Conservation (phyloP, 2,329 filamentous ascomycete genomes). For the Cladosporium sp. region DNA sequence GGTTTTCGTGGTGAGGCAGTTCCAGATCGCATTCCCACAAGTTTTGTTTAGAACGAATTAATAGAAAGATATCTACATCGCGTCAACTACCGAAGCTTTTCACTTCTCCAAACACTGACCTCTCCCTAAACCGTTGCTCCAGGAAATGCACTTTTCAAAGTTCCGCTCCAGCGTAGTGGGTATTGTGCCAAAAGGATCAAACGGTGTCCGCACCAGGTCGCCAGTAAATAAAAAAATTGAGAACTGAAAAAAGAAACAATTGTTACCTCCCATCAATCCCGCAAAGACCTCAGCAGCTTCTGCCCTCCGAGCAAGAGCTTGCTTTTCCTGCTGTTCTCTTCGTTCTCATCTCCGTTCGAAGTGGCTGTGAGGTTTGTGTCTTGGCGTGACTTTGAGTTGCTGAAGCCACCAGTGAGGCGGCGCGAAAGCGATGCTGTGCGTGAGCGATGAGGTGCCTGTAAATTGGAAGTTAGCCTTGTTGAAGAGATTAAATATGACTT, state of each 20-base stretch:
- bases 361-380: conserved; percentile 5
- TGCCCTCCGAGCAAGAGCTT: conserved; percentile 45
- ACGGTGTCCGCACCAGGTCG: neutral
- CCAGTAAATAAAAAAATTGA: neutral
- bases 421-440: conserved; percentile 31
- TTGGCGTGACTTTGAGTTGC: conserved; percentile 29
- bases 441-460: conserved; percentile 1
- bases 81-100: neutral
- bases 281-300: conserved; percentile 42
- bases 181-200: conserved; percentile 7
- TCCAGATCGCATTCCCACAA: neutral
- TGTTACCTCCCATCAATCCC: conserved; percentile 25
- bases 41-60: neutral
- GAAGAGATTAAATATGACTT: neutral
- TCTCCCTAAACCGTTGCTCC: neutral
- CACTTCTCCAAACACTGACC: neutral
- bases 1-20: neutral
- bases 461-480: neutral
- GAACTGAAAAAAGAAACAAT: neutral
- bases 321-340: conserved; percentile 42
- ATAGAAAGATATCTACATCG: neutral
- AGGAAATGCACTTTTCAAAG: neutral
- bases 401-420: conserved; percentile 34
- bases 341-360: conserved; percentile 23
- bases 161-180: neutral